Conservation (phyloP, 306 rosid species). For the Senna tora region DNA sequence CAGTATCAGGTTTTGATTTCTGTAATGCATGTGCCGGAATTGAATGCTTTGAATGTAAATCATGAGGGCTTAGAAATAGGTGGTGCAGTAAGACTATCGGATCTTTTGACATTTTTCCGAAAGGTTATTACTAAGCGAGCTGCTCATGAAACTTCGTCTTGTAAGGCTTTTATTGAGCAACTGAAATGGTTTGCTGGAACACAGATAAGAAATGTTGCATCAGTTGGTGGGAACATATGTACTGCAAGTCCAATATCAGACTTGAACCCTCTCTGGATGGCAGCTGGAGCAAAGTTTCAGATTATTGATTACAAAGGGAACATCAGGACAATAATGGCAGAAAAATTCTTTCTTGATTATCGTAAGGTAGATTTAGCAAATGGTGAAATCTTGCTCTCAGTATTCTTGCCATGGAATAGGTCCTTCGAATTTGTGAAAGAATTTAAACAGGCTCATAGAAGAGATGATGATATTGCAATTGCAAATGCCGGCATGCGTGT, state of each 20-base stretch:
- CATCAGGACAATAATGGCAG: conserved; percentile 68
- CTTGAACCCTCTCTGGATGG: conserved; percentile 98
- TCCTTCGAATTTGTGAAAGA: conserved; percentile 85
- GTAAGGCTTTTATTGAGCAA: conserved; percentile 87
- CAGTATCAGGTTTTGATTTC: conserved; percentile 71
- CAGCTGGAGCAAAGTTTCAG: conserved; percentile 71
- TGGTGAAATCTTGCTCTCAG: conserved; percentile 79
- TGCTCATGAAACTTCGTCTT: conserved; percentile 70
- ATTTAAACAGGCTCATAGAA: conserved; percentile 93
- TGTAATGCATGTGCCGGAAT: conserved; percentile 75
- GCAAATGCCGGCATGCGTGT: conserved; percentile 96
- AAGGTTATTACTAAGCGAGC: conserved; percentile 61
- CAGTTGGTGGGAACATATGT: conserved; percentile 93
- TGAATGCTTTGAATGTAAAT: conserved; percentile 60
- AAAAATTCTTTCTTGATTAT: conserved; percentile 78
- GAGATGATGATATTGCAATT: conserved; percentile 98
- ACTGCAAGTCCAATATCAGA: conserved; percentile 99
- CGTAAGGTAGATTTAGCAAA: conserved; percentile 84
- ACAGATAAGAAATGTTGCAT: conserved; percentile 88
- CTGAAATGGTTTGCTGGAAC: conserved; percentile 98
- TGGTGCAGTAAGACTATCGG: conserved; percentile 84
- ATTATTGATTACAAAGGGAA: conserved; percentile 72
- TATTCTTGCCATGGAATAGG: conserved; percentile 91
- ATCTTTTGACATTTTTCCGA: conserved; percentile 62
- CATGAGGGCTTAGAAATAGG: conserved; percentile 87